phyloP scores from a whole-genome alignment of 345 rosid species.

The Erodium maritimum region DNA sequence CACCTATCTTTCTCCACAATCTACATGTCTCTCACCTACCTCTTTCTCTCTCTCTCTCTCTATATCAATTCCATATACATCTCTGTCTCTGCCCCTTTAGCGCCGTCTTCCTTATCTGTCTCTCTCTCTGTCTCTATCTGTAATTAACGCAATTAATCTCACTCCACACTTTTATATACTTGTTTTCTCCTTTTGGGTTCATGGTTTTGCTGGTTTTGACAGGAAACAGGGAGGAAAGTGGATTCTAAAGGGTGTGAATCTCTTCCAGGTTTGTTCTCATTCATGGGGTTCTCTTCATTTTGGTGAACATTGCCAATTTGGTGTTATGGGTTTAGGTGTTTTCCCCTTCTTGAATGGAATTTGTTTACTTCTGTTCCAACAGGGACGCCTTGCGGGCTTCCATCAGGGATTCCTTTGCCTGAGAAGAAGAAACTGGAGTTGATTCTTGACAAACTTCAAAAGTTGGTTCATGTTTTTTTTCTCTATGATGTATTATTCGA shows the following conservation, averaged over 20 bases:
- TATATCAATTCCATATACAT: slow-evolving; percentile 6
- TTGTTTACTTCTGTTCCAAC: slow-evolving; percentile 14
- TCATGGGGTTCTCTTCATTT: background rate
- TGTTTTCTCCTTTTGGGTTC: slow-evolving; percentile 2
- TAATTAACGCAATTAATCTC: slow-evolving; percentile 10
- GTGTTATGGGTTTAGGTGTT: background rate
- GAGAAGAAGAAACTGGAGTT: slow-evolving; percentile 70
- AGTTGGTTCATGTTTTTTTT: slow-evolving; percentile 30
- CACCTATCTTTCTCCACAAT: slow-evolving; percentile 47
- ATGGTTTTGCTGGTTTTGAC: slow-evolving; percentile 19
- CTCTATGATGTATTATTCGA: background rate
- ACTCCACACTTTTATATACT: slow-evolving; percentile 1
- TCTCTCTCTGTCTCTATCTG: slow-evolving; percentile 20
- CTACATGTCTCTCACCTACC: too few relatives aligned
- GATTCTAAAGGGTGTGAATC: slow-evolving; percentile 28
- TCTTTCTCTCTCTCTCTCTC: slow-evolving; percentile 26
- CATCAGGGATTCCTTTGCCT: slow-evolving; percentile 40
- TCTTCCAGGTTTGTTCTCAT: slow-evolving; percentile 29
- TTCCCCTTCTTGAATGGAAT: slow-evolving; percentile 1
- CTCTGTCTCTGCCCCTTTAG: slow-evolving; percentile 19
- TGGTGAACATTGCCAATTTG: background rate
- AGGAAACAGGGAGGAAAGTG: slow-evolving; percentile 44
- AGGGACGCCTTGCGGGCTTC: slow-evolving; percentile 38
- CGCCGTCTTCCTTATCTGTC: slow-evolving; percentile 41
- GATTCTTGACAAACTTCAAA: slow-evolving; percentile 89